Evolutionary conservation across 2,329 filamentous ascomycete species (phyloP), one percentile per base, ranked within the genome.

Genomic region (Aspergillus puulaauensis): DNA sequence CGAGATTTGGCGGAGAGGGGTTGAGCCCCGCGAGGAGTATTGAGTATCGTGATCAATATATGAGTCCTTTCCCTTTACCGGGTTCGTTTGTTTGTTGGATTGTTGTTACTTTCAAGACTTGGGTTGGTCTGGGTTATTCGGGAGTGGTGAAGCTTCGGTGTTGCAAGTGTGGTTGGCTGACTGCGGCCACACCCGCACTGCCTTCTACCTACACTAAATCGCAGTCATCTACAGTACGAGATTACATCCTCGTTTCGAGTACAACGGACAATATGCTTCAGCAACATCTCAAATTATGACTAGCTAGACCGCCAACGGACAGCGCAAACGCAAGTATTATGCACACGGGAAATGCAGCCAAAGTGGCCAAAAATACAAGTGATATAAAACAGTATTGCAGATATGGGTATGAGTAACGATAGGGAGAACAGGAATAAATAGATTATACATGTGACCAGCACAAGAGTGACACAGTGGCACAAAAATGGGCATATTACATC

Each of bases 401-500:
- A 61, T 57, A 62, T 61, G 69, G 71, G 71, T 74, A 75, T 73
- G 70, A 70, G 64, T 61, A 70, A 67, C 53, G 65, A 69, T 62
- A 60, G 65, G 63, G 59, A 60, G 61, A 61, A 57, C 58, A 60
- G 52, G 60, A 58, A 60, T 58, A 58, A 61, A 62, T 72, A 73
- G 68, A 73, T 69, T 70, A 70, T 74, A 75, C 72, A 70, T 73
- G 72, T 75, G 74, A 61, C 74, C 74, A 74, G 74, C 74, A 76
- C 73, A 73, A 60, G 63, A 57, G 60, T 57, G 62, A 51, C 52
- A 61, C 61, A 59, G 64, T 37, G 35, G 35, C 14, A 37, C 12
- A 37, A 50, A 51, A 48, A 46, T 46, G 61, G 64, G 66, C 54
- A 66, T 68, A 71, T 73, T 73, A 73, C 68, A 73, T 71, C 60